phyloP scores from a whole-genome alignment of 345 rosid genomes.

The Populus pruinosa region DNA sequence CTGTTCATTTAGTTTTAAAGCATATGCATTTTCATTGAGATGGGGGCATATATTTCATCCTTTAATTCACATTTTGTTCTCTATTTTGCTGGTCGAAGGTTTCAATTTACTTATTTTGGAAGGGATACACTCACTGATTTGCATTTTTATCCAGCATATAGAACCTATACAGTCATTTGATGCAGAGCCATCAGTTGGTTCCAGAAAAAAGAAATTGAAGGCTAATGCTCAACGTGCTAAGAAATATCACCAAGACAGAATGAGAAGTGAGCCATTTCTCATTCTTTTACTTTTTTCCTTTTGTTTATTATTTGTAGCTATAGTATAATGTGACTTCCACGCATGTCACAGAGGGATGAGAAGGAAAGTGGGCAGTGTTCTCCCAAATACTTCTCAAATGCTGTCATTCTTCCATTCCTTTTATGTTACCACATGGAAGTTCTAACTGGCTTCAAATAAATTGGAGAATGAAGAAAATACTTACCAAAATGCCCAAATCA shows the following conservation, averaged over 20 bases:
- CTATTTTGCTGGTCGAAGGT: background rate
- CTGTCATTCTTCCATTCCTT: background rate
- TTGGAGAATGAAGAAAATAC: background rate
- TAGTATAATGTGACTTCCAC: background rate
- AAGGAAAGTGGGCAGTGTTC: background rate
- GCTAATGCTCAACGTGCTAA: conserved; percentile 25
- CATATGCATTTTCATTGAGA: background rate
- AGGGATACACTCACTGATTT: background rate
- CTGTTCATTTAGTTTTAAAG: background rate
- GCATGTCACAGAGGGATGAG: background rate
- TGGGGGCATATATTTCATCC: background rate
- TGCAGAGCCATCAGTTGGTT: conserved; percentile 15
- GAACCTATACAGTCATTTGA: conserved; percentile 32
- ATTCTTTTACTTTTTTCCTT: background rate
- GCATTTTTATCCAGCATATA: conserved; percentile 31
- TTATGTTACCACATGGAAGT: background rate
- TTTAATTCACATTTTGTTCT: background rate
- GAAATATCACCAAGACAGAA: conserved; percentile 35
- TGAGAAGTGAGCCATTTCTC: conserved; percentile 37
- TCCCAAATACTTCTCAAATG: background rate
- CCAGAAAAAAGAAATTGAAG: conserved; percentile 23
- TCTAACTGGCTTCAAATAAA: background rate
- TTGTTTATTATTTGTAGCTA: background rate
- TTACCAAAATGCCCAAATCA: background rate
- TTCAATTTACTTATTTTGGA: background rate